Percentiles rank a stretch among this genome's conserved stretches.
Evolutionary conservation across 1,284 basidiomycete genomes (phyloP).

Genomic region (Agaricales sp.): DNA sequence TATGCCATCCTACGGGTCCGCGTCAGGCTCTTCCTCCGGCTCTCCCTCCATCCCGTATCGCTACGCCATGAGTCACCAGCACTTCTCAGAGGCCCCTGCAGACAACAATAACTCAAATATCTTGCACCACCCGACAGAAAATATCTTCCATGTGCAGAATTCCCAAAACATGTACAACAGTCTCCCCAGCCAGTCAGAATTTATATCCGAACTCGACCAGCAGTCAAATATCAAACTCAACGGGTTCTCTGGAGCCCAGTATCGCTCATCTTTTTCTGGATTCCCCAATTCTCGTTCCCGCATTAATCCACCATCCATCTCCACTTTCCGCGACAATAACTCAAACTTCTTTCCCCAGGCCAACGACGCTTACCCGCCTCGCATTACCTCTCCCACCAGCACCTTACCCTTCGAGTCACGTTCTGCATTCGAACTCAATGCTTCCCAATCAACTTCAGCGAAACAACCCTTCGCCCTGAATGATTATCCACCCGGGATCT

Average conservation of each 20-base stretch:
- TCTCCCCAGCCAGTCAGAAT: slow-evolving; percentile 28
- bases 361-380: slow-evolving; percentile 23
- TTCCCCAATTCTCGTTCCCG: slow-evolving; percentile 26
- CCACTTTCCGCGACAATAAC: slow-evolving; percentile 7
- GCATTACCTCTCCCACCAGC: slow-evolving; percentile 26
- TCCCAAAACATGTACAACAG: slow-evolving; percentile 37
- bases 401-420: slow-evolving; percentile 27
- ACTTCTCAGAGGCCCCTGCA: slow-evolving; percentile 14
- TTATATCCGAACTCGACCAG: slow-evolving; percentile 22
- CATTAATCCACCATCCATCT: slow-evolving; percentile 18
- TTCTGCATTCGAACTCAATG: slow-evolving; percentile 30
- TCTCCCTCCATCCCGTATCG: slow-evolving; percentile 46
- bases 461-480: slow-evolving; percentile 21
- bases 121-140: slow-evolving; percentile 11
- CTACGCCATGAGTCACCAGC: slow-evolving; percentile 27
- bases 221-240: slow-evolving; percentile 30
- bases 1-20: slow-evolving; percentile 31
- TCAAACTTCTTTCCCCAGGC: slow-evolving; percentile 14
- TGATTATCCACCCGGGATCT: slow-evolving; percentile 23
- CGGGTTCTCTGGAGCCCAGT: slow-evolving; percentile 22
- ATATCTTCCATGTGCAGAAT: slow-evolving; percentile 17
- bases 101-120: slow-evolving; percentile 22
- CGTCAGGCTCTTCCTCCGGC: slow-evolving; percentile 39
- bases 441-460: slow-evolving; percentile 22
- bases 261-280: slow-evolving; percentile 21